phyloP scores from a whole-genome alignment of 352 stramenopile genomes.

The Globisporangium middletonii region DNA sequence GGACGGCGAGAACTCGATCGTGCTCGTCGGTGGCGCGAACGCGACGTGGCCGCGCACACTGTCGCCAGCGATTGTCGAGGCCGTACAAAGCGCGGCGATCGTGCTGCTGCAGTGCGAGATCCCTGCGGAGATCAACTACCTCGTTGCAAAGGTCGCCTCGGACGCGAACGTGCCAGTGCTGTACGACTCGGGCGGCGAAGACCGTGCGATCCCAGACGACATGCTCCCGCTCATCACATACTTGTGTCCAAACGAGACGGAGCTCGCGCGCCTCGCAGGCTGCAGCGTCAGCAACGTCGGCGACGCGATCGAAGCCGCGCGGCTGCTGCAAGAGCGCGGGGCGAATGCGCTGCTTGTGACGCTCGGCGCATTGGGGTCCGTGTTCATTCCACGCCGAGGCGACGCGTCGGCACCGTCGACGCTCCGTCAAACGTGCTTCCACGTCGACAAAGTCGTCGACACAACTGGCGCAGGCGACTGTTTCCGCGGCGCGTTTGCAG shows the following conservation, averaged over 20 bases:
- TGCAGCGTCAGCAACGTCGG: slow-evolving; percentile 31
- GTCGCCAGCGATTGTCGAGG: slow-evolving; percentile 22
- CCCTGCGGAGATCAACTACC: slow-evolving; percentile 41
- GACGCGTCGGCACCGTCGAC: slow-evolving; percentile 17
- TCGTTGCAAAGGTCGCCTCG: slow-evolving; percentile 44
- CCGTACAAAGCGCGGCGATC: slow-evolving; percentile 47
- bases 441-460: slow-evolving; percentile 60
- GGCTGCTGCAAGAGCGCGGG: slow-evolving; percentile 37
- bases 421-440: slow-evolving; percentile 44
- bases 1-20: slow-evolving; percentile 79
- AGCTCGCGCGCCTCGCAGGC: slow-evolving; percentile 45
- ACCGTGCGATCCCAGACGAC: slow-evolving; percentile 46
- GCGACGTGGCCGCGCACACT: slow-evolving; percentile 45
- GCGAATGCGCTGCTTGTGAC: slow-evolving; percentile 62
- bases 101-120: slow-evolving; percentile 77
- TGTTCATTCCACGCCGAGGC: slow-evolving; percentile 37
- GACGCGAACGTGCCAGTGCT: slow-evolving; percentile 50
- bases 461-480: slow-evolving; percentile 78
- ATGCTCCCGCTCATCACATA: slow-evolving; percentile 52
- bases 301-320: slow-evolving; percentile 48
- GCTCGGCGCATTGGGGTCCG: slow-evolving; percentile 53
- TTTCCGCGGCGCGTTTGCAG: slow-evolving; percentile 67
- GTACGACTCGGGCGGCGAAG: slow-evolving; percentile 74
- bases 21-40: slow-evolving; percentile 79
- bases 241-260: slow-evolving; percentile 77